Percentiles rank a stretch among this genome's conserved stretches.
phyloP scores from a whole-genome alignment of 371 early-diverging fungal genomes.

The Actinomortierella ambigua region DNA sequence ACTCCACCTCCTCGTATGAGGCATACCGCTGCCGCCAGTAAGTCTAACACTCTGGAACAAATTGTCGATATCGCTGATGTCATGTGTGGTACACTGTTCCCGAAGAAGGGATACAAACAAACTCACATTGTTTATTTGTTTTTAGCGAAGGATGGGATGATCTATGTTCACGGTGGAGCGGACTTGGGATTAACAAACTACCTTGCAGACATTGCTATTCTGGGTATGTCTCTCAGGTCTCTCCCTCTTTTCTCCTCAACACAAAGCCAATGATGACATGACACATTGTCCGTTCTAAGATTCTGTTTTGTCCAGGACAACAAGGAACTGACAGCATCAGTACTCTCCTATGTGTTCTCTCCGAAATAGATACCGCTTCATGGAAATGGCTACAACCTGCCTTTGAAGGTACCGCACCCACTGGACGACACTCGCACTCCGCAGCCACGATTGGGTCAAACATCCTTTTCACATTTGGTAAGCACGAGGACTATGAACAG shows the following conservation, averaged over 20 bases:
- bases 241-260: neutral
- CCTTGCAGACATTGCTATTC: slow-evolving; percentile 38
- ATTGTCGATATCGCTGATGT: too few relatives aligned
- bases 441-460: slow-evolving; percentile 40
- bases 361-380: slow-evolving; percentile 29
- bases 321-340: too few relatives aligned
- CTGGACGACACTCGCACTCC: slow-evolving; percentile 38
- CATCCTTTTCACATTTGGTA: slow-evolving; percentile 36
- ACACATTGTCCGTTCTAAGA: neutral
- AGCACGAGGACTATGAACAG: neutral
- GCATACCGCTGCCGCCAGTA: slow-evolving; percentile 40
- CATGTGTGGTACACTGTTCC: neutral
- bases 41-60: slow-evolving; percentile 2
- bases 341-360: neutral
- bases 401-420: slow-evolving; percentile 31
- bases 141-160: slow-evolving; percentile 27
- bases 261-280: neutral
- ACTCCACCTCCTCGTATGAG: slow-evolving; percentile 31
- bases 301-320: neutral
- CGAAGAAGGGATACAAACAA: too few relatives aligned
- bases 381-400: slow-evolving; percentile 44
- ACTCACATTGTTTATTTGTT: too few relatives aligned
- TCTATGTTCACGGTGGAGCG: slow-evolving; percentile 41
- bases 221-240: slow-evolving; percentile 15
- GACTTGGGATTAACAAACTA: slow-evolving; percentile 25